phyloP scores from a whole-genome alignment of 2,329 filamentous ascomycete species.

The Aspergillus bombycis region DNA sequence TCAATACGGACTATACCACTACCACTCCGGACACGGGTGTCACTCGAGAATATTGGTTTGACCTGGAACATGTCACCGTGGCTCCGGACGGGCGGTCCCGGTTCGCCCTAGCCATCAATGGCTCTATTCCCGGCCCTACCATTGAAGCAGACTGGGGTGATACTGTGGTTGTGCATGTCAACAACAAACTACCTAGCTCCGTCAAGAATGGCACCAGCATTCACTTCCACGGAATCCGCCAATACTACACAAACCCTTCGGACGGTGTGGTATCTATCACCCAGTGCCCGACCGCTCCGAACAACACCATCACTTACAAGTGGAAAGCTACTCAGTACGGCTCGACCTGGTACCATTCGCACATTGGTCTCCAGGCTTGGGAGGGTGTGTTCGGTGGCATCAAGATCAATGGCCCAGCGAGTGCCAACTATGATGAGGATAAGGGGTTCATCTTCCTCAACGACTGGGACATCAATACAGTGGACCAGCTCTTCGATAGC shows the following conservation, averaged over 20 bases:
- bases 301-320: constrained; percentile 39
- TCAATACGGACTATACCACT: constrained; percentile 39
- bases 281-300: constrained; percentile 44
- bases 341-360: constrained; percentile 38
- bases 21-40: constrained; percentile 20
- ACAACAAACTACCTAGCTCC: constrained; percentile 50
- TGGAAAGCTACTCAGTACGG: constrained; percentile 44
- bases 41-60: constrained; percentile 22
- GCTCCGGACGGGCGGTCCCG: constrained; percentile 36
- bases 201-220: constrained; percentile 29
- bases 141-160: constrained; percentile 69
- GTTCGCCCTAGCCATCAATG: constrained; percentile 60
- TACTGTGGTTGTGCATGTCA: constrained; percentile 57
- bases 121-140: constrained; percentile 67
- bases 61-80: constrained; percentile 18
- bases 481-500: constrained; percentile 27
- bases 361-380: constrained; percentile 42
- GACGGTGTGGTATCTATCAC: constrained; percentile 40
- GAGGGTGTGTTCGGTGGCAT: constrained; percentile 65
- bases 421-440: constrained; percentile 43
- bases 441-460: constrained; percentile 38
- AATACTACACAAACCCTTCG: constrained; percentile 33
- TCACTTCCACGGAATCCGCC: constrained; percentile 41
- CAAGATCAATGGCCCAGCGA: constrained; percentile 49
- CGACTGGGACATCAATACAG: constrained; percentile 35